phyloP scores from a whole-genome alignment of 192 early-diverging fungal genomes.

The Phlyctochytrium planicorne region DNA sequence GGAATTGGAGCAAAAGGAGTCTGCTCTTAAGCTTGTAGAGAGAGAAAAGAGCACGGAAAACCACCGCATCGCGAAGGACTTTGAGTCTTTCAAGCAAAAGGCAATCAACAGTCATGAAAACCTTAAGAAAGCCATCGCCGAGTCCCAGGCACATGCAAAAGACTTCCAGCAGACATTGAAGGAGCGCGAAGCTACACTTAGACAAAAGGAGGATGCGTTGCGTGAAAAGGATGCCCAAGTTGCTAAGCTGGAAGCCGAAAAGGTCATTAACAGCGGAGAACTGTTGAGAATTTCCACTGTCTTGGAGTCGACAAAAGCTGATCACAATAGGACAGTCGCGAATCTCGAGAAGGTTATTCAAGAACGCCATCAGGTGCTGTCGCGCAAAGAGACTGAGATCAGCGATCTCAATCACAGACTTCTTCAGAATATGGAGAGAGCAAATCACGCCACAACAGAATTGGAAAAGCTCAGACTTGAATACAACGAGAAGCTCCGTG shows the following conservation, averaged over 20 bases:
- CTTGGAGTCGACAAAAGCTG: constrained; percentile 20
- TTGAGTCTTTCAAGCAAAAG: constrained; percentile 28
- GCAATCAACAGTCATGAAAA: constrained; percentile 19
- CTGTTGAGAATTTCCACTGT: constrained; percentile 8
- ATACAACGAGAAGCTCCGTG: constrained; percentile 7
- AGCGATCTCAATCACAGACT: constrained; percentile 35
- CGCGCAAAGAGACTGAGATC: constrained; percentile 35
- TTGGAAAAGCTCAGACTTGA: constrained; percentile 10
- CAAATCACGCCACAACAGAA: constrained; percentile 5
- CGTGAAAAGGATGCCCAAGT: constrained; percentile 15
- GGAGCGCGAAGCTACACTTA: constrained; percentile 14
- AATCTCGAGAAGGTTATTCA: constrained; percentile 31
- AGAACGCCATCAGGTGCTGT: constrained; percentile 36
- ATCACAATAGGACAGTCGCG: constrained; percentile 13
- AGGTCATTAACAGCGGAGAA: constrained; percentile 9
- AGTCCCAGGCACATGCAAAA: constrained; percentile 22
- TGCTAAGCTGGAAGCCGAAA: constrained; percentile 27
- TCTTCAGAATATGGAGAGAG: constrained; percentile 10
- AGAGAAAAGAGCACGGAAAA: constrained; percentile 20
- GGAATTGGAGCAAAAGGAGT: constrained; percentile 10
- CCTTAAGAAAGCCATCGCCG: constrained; percentile 25
- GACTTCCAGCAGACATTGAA: neutral
- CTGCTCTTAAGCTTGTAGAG: constrained; percentile 8
- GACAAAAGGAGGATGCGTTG: constrained; percentile 12
- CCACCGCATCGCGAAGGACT: constrained; percentile 26